A percentile compares a stretch with the other conserved stretches of the same genome.
These are phyloP conservation scores for Lepidium aucheri DNA, from an alignment of 345 rosid species.

Conservation along the genomic window DNA sequence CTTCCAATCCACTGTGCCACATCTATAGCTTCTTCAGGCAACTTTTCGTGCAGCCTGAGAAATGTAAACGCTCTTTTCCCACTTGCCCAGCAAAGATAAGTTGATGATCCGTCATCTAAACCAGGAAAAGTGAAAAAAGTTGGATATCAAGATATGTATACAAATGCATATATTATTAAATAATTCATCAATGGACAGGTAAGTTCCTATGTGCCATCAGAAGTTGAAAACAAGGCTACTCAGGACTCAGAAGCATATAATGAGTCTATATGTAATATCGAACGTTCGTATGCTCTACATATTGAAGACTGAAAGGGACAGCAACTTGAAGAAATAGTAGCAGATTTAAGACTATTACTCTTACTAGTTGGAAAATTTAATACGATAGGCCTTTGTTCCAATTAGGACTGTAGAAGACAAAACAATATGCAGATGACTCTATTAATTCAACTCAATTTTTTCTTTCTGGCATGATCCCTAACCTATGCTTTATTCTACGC, in stretches of 20 bases:
- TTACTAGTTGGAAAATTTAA: neutral
- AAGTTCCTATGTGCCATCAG: neutral
- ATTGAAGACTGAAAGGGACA: neutral
- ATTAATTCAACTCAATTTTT: neutral
- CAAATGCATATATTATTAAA: neutral
- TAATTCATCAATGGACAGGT: neutral
- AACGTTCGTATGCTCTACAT: neutral
- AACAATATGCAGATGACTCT: neutral
- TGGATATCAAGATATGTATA: neutral
- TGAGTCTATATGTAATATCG: neutral
- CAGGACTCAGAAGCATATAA: neutral
- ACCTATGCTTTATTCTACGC: neutral
- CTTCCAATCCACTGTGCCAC: constrained; percentile 32
- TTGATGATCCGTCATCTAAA: constrained; percentile 82
- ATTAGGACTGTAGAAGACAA: neutral
- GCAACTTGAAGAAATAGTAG: neutral
- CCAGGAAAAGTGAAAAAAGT: neutral
- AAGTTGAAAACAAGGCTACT: neutral
- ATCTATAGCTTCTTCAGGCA: constrained; percentile 30
- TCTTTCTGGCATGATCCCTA: neutral
- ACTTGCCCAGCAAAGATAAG: constrained; percentile 72
- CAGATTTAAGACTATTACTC: neutral
- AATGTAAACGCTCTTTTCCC: constrained; percentile 60
- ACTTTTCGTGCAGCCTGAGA: constrained; percentile 57
- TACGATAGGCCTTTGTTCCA: neutral